Conservation (phyloP, 108 stramenopile species). For the Cyclostephanos invisitatus region DNA sequence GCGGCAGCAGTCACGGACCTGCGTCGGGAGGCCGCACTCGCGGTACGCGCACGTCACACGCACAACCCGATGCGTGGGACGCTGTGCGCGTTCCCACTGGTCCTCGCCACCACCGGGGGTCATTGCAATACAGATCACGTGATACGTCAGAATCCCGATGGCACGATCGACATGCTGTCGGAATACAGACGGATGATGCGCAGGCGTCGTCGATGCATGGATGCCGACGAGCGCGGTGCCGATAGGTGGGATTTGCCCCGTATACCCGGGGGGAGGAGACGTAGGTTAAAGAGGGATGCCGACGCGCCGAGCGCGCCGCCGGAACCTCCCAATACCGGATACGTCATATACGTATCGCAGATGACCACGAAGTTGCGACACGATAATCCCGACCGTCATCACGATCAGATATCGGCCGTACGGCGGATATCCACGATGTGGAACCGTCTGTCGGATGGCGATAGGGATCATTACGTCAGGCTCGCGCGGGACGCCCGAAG, state of each 20-base stretch:
- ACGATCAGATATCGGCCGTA: constrained; percentile 71
- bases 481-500: constrained; percentile 64
- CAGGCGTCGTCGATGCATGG: constrained; percentile 52
- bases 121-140: constrained; percentile 86
- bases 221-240: constrained; percentile 57
- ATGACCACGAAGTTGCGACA: constrained; percentile 86
- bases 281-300: constrained; percentile 70
- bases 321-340: constrained; percentile 74
- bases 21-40: constrained; percentile 33
- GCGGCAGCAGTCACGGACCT: not conserved
- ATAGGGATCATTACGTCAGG: constrained; percentile 64
- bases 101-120: constrained; percentile 68
- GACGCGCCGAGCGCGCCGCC: constrained; percentile 68
- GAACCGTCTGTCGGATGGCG: constrained; percentile 58
- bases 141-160: constrained; percentile 56
- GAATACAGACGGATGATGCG: constrained; percentile 66
- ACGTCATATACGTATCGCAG: constrained; percentile 64
- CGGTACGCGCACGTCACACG: constrained; percentile 29
- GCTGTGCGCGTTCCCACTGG: constrained; percentile 40
- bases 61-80: constrained; percentile 46
- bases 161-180: constrained; percentile 60
- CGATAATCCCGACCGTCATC: constrained; percentile 74
- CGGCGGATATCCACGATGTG: constrained; percentile 74
- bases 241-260: constrained; percentile 84
- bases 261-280: constrained; percentile 72